Evolutionary conservation across 352 stramenopile species (phyloP).

Genomic region (Globisporangium alternatum): DNA sequence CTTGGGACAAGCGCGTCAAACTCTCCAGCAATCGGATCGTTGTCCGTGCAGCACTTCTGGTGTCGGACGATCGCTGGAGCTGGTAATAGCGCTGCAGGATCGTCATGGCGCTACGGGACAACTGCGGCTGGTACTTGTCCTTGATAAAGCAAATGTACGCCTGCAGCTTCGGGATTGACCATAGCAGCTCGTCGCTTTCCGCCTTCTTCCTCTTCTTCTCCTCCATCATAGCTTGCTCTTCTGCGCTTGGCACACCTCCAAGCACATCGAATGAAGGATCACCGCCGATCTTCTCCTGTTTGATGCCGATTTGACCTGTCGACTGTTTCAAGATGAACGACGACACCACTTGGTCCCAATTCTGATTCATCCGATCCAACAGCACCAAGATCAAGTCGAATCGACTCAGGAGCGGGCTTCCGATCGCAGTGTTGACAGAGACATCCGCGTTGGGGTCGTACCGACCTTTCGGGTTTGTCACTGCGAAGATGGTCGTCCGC

Average conservation of each 20-base stretch:
- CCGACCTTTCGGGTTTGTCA: conserved; percentile 92
- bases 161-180: conserved; percentile 89
- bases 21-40: conserved; percentile 95
- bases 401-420: conserved; percentile 93
- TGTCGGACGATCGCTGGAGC: conserved; percentile 60
- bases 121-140: conserved; percentile 78
- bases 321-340: conserved; percentile 94
- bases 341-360: conserved; percentile 93
- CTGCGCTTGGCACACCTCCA: neutral
- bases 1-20: conserved; percentile 90
- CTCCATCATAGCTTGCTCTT: conserved; percentile 15
- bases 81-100: conserved; percentile 93
- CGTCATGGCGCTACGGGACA: conserved; percentile 76
- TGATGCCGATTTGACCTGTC: conserved; percentile 22
- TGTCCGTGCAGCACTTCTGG: conserved; percentile 67
- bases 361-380: conserved; percentile 83
- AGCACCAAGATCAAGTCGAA: conserved; percentile 98
- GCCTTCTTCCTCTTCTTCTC: conserved; percentile 14
- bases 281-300: conserved; percentile 28
- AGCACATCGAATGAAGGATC: conserved; percentile 20
- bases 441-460: conserved; percentile 88
- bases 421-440: conserved; percentile 95
- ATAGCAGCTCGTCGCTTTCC: conserved; percentile 29
- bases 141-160: conserved; percentile 93
- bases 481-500: conserved; percentile 93